Base-by-base conservation (phyloP, 768 basidiomycete species). In the Tylopilus intermedius region DNA sequence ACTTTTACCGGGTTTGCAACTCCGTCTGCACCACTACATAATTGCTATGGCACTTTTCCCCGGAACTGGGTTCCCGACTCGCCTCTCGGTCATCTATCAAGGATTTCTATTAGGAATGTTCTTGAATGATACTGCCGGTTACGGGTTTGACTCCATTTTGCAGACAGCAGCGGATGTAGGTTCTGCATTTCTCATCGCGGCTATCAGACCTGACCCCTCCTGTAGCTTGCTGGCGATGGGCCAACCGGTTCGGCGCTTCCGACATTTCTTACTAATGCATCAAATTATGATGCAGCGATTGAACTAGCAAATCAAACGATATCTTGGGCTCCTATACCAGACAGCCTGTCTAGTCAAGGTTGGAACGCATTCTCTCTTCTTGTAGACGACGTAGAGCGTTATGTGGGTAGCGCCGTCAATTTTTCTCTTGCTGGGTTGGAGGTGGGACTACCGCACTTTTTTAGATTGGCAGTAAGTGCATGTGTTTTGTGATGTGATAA, bases 301-400 rank as follows among this genome's bases (percentile, higher is more conserved):
- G 73, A 82, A 9, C 65, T 86, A 5, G 55, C 60, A 7, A 76
- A 80, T 56, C 83, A 86, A 59, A 74, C 71, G 0, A 74, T 90
- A 5, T 65, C 63, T 0, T 90, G 88, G 88, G 71, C 69, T 29
- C 65, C 64, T 1, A 68, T 83, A 7, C 74, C 80, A 8, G 61
- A 64, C 5, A 51, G 45, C 26, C 38, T 70, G 18, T 39, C 45
- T 5, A 57, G 29, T 18, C 63, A 68, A 30, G 76, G 73, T 3
- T 92, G 87, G 87, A 82, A 85, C 60, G 88, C 88, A 5, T 91
- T 90, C 62, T 72, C 81, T 0, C 76, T 94, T 24, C 74, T 94
- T 13, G 79, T 91, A n/a, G 89, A 94, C 63, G 92, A 94, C 58
- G 90, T 94, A 0, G 82, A 90, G 65, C 76, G 85, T 58, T 91